A percentile compares a stretch with the other conserved stretches of the same genome.
Evolutionary conservation across 179 eudicot species (phyloP).

Genomic region (Actinidia chinensis): DNA sequence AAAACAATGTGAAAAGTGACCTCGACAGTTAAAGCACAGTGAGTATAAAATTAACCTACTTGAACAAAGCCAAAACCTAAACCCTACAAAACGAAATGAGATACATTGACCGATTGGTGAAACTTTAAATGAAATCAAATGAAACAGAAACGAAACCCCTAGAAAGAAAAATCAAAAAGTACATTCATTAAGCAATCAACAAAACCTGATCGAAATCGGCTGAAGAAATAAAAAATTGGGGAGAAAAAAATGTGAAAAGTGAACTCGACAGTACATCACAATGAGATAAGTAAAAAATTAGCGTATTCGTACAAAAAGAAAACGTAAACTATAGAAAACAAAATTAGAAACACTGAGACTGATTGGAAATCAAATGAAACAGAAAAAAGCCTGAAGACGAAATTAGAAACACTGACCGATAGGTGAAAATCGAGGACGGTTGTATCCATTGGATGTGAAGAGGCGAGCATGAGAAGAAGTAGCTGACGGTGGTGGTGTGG

Average conservation of each 20-base stretch:
- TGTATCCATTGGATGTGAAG: constrained; percentile 20
- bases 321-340: background rate
- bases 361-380: too few relatives aligned
- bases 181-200: background rate
- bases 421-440: constrained; percentile 2
- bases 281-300: background rate
- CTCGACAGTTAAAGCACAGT: too few relatives aligned
- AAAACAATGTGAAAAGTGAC: too few relatives aligned
- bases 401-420: constrained; percentile 23
- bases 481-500: constrained; percentile 4
- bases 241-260: background rate
- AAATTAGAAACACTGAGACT: constrained; percentile 22
- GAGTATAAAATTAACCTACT: too few relatives aligned
- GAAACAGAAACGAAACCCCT: background rate
- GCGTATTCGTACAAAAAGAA: background rate
- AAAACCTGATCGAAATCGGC: background rate
- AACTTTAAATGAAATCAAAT: constrained; percentile 1
- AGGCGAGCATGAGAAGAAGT: constrained; percentile 37
- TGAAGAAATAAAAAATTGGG: background rate
- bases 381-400: too few relatives aligned
- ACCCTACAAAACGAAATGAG: too few relatives aligned
- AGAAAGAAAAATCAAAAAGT: background rate
- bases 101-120: too few relatives aligned
- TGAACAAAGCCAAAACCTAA: too few relatives aligned
- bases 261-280: background rate